Percentiles rank a stretch among this genome's conserved stretches.
phyloP scores from a whole-genome alignment of 2,329 filamentous ascomycete species.

The Parafenestella ontariensis region DNA sequence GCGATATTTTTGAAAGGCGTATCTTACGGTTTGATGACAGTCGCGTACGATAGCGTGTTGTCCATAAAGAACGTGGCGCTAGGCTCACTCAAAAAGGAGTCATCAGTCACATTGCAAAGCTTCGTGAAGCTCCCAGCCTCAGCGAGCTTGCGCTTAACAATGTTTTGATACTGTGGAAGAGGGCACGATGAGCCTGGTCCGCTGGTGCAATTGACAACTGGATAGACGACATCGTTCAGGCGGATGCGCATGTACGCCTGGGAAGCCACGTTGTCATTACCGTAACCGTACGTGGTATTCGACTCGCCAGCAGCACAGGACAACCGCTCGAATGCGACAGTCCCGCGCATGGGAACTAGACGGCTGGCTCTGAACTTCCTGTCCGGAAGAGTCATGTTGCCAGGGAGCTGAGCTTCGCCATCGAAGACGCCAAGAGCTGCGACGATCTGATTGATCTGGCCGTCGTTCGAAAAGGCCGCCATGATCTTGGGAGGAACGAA shows the following conservation, averaged over 20 bases:
- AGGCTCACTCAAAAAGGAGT: slow-evolving; percentile 19
- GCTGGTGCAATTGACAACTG: slow-evolving; percentile 61
- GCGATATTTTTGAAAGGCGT: background rate
- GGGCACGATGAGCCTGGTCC: slow-evolving; percentile 58
- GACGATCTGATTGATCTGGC: slow-evolving; percentile 68
- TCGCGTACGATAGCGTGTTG: slow-evolving; percentile 29
- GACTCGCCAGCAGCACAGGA: slow-evolving; percentile 52
- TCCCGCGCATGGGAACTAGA: slow-evolving; percentile 69
- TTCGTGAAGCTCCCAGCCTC: slow-evolving; percentile 59
- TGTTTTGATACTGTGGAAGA: slow-evolving; percentile 38
- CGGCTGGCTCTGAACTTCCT: slow-evolving; percentile 63
- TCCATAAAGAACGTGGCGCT: slow-evolving; percentile 38
- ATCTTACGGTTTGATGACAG: slow-evolving; percentile 30
- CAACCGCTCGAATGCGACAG: slow-evolving; percentile 69
- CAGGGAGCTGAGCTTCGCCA: slow-evolving; percentile 58
- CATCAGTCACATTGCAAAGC: slow-evolving; percentile 49
- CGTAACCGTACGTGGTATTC: slow-evolving; percentile 4
- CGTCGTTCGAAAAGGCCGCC: slow-evolving; percentile 70
- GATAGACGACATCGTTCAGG: slow-evolving; percentile 70
- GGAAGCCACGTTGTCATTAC: slow-evolving; percentile 7
- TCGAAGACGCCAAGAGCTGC: slow-evolving; percentile 69
- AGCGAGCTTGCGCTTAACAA: slow-evolving; percentile 54
- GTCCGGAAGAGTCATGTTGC: slow-evolving; percentile 55
- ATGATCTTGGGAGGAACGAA: slow-evolving; percentile 65
- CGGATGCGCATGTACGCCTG: slow-evolving; percentile 63